These are phyloP conservation scores for Achaetomiella virescens DNA, from an alignment of 495 filamentous ascomycete species.

Conservation along the genomic window DNA sequence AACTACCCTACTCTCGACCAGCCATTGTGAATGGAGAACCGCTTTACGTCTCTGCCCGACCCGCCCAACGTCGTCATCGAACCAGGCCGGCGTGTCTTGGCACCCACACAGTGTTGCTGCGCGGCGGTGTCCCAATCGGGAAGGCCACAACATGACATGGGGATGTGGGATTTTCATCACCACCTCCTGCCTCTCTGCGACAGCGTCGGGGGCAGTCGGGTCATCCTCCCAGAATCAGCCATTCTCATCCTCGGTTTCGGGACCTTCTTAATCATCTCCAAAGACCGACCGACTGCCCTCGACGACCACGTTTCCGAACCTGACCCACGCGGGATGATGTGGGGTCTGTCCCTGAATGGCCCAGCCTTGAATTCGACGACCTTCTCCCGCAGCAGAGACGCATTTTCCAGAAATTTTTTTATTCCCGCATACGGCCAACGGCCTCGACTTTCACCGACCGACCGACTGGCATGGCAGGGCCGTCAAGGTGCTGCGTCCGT, in stretches of 20 bases:
- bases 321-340: no score
- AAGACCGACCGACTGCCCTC: no score
- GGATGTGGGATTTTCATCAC: background rate
- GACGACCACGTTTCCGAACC: no score
- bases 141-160: background rate
- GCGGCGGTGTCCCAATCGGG: background rate
- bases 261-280: background rate
- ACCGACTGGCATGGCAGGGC: no score
- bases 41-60: background rate
- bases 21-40: background rate
- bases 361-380: no score
- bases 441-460: no score
- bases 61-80: slow-evolving; percentile 10
- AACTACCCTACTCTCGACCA: background rate
- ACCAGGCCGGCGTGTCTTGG: slow-evolving; percentile 1
- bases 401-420: no score
- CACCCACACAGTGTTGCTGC: background rate
- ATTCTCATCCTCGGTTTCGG: background rate
- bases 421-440: no score
- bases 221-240: background rate
- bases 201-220: no score
- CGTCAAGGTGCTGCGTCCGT: no score
- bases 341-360: no score
- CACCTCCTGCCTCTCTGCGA: background rate
- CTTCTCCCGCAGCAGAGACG: no score